phyloP scores from a whole-genome alignment of 1,139 yeast species.

The Kodamaea sp. region DNA sequence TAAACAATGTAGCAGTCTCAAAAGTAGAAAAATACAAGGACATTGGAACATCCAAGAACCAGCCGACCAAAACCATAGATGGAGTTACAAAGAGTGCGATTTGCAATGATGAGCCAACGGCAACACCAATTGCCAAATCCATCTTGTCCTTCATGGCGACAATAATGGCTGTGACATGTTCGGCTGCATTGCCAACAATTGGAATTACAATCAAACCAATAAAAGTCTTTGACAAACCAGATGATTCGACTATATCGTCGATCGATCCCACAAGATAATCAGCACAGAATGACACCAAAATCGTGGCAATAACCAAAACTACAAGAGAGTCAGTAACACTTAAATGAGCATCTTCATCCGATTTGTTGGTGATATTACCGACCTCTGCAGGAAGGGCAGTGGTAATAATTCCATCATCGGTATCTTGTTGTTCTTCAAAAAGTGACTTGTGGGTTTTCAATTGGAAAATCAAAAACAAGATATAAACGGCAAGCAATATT shows the following conservation, averaged over 20 bases:
- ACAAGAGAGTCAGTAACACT: constrained; percentile 39
- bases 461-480: constrained; percentile 80
- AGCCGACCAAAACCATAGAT: constrained; percentile 86
- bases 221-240: constrained; percentile 90
- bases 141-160: constrained; percentile 95
- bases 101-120: constrained; percentile 95
- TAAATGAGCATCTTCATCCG: constrained; percentile 30
- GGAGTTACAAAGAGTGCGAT: constrained; percentile 95
- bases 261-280: constrained; percentile 91
- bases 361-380: constrained; percentile 13
- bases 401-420: constrained; percentile 35
- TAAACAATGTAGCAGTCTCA: constrained; percentile 87
- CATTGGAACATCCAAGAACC: constrained; percentile 91
- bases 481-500: constrained; percentile 71
- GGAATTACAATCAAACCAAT: constrained; percentile 93
- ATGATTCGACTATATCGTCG: constrained; percentile 76
- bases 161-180: constrained; percentile 92
- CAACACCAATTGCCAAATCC: constrained; percentile 97
- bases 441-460: constrained; percentile 74
- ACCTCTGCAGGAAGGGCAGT: constrained; percentile 29
- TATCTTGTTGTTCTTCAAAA: constrained; percentile 41
- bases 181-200: constrained; percentile 98
- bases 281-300: constrained; percentile 87
- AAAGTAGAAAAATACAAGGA: constrained; percentile 85
- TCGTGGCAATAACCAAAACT: constrained; percentile 59